A percentile compares a stretch with the other conserved stretches of the same genome.
Conservation (phyloP, 306 rosid genomes). For the Cicer pinnatifidum region DNA sequence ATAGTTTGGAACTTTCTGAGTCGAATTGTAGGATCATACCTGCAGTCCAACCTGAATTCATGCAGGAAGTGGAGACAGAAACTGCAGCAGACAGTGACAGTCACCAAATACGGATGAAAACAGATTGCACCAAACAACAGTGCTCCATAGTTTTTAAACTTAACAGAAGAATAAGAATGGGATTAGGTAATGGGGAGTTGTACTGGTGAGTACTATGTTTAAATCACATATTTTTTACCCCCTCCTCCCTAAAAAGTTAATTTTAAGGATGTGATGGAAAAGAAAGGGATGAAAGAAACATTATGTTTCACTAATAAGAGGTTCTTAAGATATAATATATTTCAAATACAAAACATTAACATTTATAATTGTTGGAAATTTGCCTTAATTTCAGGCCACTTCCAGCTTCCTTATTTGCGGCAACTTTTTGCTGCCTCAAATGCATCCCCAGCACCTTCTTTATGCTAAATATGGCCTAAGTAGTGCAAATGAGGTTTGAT, state of each 20-base stretch:
- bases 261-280: neutral
- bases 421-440: neutral
- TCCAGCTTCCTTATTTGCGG: neutral
- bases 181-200: conserved; percentile 9
- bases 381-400: neutral
- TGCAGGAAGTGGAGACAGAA: neutral
- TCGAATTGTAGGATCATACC: neutral
- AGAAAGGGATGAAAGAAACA: conserved; percentile 25
- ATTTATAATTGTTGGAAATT: conserved; percentile 1
- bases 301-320: neutral
- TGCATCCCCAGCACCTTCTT: neutral
- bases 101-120: neutral
- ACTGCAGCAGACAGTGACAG: neutral
- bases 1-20: neutral
- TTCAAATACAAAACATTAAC: neutral
- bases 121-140: neutral
- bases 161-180: neutral
- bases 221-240: neutral
- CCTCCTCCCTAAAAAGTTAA: neutral
- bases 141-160: neutral
- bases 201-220: neutral
- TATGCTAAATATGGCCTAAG: neutral
- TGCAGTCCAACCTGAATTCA: neutral
- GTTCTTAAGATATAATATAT: neutral
- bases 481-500: neutral